phyloP scores from a whole-genome alignment of 2,329 filamentous ascomycete species.

The Fusarium tjaetaba region DNA sequence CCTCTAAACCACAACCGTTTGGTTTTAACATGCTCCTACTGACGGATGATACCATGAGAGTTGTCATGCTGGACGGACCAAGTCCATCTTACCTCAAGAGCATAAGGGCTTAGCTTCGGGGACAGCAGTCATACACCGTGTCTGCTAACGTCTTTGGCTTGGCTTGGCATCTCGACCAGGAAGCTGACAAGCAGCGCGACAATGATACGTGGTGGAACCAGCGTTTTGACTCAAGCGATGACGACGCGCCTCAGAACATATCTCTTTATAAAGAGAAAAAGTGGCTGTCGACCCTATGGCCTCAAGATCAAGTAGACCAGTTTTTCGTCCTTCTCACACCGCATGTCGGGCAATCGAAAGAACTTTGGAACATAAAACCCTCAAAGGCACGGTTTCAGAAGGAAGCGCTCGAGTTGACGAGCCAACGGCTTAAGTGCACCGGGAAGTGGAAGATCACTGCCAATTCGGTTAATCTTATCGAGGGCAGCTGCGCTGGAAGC shows the following conservation, averaged over 20 bases:
- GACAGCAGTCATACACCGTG: neutral
- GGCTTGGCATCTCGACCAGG: neutral
- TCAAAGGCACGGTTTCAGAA: neutral
- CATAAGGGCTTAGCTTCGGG: neutral
- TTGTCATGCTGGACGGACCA: neutral
- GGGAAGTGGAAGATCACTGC: neutral
- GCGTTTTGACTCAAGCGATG: neutral
- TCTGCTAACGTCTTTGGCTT: neutral
- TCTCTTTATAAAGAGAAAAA: neutral
- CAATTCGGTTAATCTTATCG: neutral
- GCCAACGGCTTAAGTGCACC: fast-evolving
- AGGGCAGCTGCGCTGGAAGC: neutral
- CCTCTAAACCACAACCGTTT: neutral
- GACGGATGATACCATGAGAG: neutral
- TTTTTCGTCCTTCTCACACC: neutral
- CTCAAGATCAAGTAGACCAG: neutral
- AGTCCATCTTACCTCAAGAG: neutral
- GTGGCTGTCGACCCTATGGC: neutral
- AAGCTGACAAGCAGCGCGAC: neutral
- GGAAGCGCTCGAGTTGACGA: neutral
- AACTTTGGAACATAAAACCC: neutral
- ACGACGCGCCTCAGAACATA: neutral
- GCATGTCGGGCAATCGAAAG: neutral
- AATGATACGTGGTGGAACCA: neutral
- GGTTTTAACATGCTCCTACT: neutral